Base-by-base conservation (phyloP, 352 stramenopile genomes). In the Halophytophthora batemanensis region DNA sequence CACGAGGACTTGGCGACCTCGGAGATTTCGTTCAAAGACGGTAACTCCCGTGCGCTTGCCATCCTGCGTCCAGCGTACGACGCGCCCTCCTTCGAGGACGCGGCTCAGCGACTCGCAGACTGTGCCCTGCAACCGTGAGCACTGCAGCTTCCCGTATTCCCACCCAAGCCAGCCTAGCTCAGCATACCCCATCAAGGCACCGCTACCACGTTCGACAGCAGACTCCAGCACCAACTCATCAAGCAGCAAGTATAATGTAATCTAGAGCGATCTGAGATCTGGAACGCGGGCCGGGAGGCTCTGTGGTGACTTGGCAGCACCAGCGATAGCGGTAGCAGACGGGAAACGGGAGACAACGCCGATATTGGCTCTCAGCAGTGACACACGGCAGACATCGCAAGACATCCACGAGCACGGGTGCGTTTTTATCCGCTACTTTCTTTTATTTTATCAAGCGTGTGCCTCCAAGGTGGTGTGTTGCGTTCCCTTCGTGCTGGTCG, bases 71-170 rank as follows among this genome's bases (percentile, higher is more conserved):
- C 64, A 6, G 43, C 46, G 14, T 72, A 59, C 31, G 64, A 61
- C 15, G 51, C 51, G 23, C 58, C 68, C n/a, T 72, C 67, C 42
- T 79, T 74, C 56, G 70, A 76, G 61, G 74, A 72, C 18, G 62
- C 61, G 12, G 45, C 71, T 22, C 72, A 77, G 58, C 57, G 75
- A 23, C 50, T 81, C 23, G 50, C 67, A 18, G 61, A 64, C 3
- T 77, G 65, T 47, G 58, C 74, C 40, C 29, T 79, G 46, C 68
- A 82, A 56, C 62, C 54, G 59, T 76, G 43, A 72, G 42, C 36
- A 5, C 33, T 48, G 21, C 38, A 37, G 43, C 21, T 39, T 18
- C 39, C 42, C 11, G 28, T 37, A 18, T 51, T 50, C 56, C 57
- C 54, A 57, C 23, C 35, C 45, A 56, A 64, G 31, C 56, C 29